phyloP scores from a whole-genome alignment of 352 stramenopile genomes.

The Pythium grandisporangium region DNA sequence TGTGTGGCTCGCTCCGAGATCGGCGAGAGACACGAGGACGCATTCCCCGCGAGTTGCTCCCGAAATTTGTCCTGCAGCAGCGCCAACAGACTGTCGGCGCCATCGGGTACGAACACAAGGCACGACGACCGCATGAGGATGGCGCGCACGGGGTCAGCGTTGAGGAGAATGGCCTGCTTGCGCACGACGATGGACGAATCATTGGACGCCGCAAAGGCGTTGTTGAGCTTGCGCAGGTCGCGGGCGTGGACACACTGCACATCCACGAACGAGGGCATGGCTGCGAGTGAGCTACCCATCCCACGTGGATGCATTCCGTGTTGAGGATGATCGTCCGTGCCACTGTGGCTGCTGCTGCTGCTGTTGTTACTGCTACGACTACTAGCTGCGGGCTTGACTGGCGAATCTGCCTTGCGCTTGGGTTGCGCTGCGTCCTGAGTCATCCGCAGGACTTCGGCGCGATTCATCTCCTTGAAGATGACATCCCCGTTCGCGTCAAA shows the following conservation, averaged over 20 bases:
- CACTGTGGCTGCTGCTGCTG: slow-evolving; percentile 1
- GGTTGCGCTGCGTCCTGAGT: slow-evolving; percentile 33
- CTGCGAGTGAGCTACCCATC: background rate
- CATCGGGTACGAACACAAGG: slow-evolving; percentile 12
- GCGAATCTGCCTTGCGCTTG: background rate
- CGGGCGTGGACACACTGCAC: slow-evolving; percentile 11
- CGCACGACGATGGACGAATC: slow-evolving; percentile 14
- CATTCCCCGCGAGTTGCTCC: slow-evolving; percentile 7
- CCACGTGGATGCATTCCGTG: background rate
- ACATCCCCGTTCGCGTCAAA: slow-evolving; percentile 35
- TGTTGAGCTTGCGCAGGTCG: slow-evolving; percentile 15
- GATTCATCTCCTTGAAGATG: slow-evolving; percentile 41
- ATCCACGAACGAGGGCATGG: background rate
- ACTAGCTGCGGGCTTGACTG: too few species aligned
- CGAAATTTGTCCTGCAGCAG: slow-evolving; percentile 19
- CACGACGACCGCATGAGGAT: slow-evolving; percentile 16
- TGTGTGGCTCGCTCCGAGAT: too few species aligned
- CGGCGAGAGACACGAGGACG: too few species aligned
- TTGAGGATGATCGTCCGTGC: too few species aligned
- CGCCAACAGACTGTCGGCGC: slow-evolving; percentile 4
- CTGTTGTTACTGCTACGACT: background rate
- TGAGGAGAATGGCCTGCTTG: slow-evolving; percentile 16
- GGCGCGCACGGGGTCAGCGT: slow-evolving; percentile 14
- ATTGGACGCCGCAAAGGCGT: slow-evolving; percentile 14
- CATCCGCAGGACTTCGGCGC: slow-evolving; percentile 43